Evolutionary conservation across 2,329 filamentous ascomycete species (phyloP), one percentile per base, ranked within the genome.

Genomic region (Lachnellula occidentalis): DNA sequence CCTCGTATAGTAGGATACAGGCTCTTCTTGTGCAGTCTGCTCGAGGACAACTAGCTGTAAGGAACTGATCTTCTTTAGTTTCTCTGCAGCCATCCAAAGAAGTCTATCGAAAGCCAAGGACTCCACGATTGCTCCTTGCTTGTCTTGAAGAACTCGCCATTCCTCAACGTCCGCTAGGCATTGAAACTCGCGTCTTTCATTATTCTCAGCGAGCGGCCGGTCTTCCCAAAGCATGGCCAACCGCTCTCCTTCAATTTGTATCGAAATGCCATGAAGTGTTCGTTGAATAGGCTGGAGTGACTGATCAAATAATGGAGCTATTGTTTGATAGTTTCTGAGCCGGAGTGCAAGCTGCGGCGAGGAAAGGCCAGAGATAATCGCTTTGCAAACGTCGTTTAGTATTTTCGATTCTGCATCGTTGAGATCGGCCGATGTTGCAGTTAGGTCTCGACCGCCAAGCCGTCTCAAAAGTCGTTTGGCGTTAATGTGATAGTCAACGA

Each of bases 181-280:
- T 6, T 75, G 68, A 6, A 67, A 63, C 55, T 76, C 72, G 15
- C 62, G 66, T 5, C 66, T 59, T 4, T 68, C 61, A 27, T 71
- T 69, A 24, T 61, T 65, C 55, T 74, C 75, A n/a, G 49, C 61
- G 1, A 75, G 57, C 4, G 52, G 60, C 14, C 65, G 68, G 42
- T 48, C 64, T 19, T 77, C 74, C 73, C 74, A 81, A 2, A 72
- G 63, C 64, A 78, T 72, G 1, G 78, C 70, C 21, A 83, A 65
- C 19, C 71, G 70, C 62, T 85, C 82, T 7, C 82, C 82, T 61
- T 86, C 82, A 2, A 76, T 67, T 58, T 84, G 79, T 14, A 71
- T 75, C 56, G 72, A 76, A 2, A 82, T 73, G 0, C 80, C 79
- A n/a, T 72, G 68, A 1, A 86, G 73, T 3, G 80, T 79, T 39